Conservation (phyloP, 805 yeast species). For the Saccharomycopsis microspora region DNA sequence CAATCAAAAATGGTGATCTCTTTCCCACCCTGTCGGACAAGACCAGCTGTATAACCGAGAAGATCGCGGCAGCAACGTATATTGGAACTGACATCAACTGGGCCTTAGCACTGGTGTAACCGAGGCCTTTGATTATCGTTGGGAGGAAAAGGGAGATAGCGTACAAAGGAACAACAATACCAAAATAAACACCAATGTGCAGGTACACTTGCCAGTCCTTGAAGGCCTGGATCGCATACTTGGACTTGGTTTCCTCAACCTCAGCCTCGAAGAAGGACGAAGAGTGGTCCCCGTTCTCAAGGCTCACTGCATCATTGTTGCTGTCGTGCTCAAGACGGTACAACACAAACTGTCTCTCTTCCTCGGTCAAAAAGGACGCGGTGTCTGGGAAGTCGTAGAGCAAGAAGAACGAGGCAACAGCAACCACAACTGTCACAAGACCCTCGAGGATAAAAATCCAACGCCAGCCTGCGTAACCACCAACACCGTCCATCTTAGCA, state of each 20-base stretch:
- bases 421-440: conserved; percentile 32
- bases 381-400: conserved; percentile 33
- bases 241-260: conserved; percentile 5
- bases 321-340: conserved; percentile 13
- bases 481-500: conserved; percentile 23
- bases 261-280: conserved; percentile 13
- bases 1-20: conserved; percentile 24
- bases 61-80: conserved; percentile 26
- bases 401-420: conserved; percentile 22
- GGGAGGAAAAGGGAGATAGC: conserved; percentile 34
- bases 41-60: conserved; percentile 23
- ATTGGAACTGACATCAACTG: conserved; percentile 36
- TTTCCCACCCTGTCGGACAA: conserved; percentile 21
- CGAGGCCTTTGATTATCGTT: conserved; percentile 32
- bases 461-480: conserved; percentile 32
- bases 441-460: conserved; percentile 34
- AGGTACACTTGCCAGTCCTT: conserved; percentile 24
- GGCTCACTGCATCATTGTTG: conserved; percentile 9
- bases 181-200: conserved; percentile 22
- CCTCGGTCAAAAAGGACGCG: conserved; percentile 32
- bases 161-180: conserved; percentile 25
- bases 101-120: conserved; percentile 29
- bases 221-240: conserved; percentile 17
- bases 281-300: conserved; percentile 8
- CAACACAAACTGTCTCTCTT: conserved; percentile 23